These are phyloP conservation scores for Rhizopogon salebrosus DNA, from an alignment of 768 basidiomycete genomes.

Conservation along the genomic window DNA sequence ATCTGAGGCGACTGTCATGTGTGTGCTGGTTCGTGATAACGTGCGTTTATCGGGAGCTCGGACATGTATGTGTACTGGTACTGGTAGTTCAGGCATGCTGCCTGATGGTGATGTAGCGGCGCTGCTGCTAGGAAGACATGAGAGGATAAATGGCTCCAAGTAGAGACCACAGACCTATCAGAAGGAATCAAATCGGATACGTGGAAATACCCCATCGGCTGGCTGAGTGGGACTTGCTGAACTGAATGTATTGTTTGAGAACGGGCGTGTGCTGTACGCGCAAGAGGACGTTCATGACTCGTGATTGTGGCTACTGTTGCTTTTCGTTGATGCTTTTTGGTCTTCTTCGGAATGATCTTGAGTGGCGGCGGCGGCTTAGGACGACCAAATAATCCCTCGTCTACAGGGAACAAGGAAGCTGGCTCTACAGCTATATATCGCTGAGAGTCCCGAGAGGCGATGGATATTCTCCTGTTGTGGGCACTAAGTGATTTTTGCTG, in stretches of 20 bases:
- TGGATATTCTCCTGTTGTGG: not conserved
- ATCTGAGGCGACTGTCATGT: not conserved
- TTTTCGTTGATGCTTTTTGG: constrained; percentile 8
- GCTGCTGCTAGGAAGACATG: not conserved
- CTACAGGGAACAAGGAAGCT: constrained; percentile 8
- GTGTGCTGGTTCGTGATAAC: not conserved
- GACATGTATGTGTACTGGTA: not conserved
- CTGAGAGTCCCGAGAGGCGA: not conserved
- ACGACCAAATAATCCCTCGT: constrained; percentile 18
- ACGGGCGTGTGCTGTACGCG: not conserved
- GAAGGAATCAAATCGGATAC: not conserved
- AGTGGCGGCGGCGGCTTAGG: constrained; percentile 15
- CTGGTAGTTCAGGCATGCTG: not conserved
- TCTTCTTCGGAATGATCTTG: constrained; percentile 1
- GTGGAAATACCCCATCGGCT: not conserved
- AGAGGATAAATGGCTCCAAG: not conserved
- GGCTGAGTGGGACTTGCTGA: not conserved
- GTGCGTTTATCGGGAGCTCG: not conserved
- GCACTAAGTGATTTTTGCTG: not conserved
- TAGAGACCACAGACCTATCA: not conserved
- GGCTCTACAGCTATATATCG: not conserved
- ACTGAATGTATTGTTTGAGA: not conserved
- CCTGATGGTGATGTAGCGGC: too few species aligned
- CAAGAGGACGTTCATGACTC: not conserved
- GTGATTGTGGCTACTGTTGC: not conserved